Evolutionary conservation across 148 eudicot species (phyloP), one percentile per base, ranked within the genome.

Genomic region (Chenopodium quinoa): DNA sequence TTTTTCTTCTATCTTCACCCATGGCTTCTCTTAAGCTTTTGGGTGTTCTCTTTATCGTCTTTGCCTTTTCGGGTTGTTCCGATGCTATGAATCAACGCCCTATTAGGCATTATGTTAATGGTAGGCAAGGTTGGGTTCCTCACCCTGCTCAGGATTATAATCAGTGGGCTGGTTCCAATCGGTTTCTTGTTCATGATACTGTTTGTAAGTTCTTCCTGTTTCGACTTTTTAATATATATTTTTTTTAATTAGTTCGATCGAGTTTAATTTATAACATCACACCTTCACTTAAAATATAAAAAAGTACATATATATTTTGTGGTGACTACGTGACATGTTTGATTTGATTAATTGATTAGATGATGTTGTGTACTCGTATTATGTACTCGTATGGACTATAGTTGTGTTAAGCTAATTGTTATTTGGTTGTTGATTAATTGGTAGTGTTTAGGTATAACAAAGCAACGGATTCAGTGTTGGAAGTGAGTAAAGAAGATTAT

Each of bases 111-210:
- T 47, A 81, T 9, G 95, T 91, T 25, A 94, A 94, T 50, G 97
- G 94, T 63, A 82, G 72, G 79, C 82, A 89, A 72, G 98, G 97
- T 4, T 94, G 98, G 98, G 86, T 81, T 11, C 2, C 78, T 48
- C 72, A 83, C 71, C 97, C 97, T 79, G 46, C 86, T 4, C 92
- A 92, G 65, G 83, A 69, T 37, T 94, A 88, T 81, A 86, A 85
- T 52, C 87, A 81, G 29, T 94, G 98, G 97, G 87, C 98, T 67
- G 77, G 71, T 11, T 79, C 88, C 48, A 19, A 83, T 76, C 78
- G 94, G 19, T 93, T 93, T 79, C 85, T 82, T 54, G 87, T 93
- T 66, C 87, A 91, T 71, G 94, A 93, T 81, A 85, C 93, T 58
- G 82, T 91, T 12, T 79, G 94, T 91, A 87, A 82, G 91, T 83